Conservation (phyloP, 441 rosid species). For the Isatis lusitanica region DNA sequence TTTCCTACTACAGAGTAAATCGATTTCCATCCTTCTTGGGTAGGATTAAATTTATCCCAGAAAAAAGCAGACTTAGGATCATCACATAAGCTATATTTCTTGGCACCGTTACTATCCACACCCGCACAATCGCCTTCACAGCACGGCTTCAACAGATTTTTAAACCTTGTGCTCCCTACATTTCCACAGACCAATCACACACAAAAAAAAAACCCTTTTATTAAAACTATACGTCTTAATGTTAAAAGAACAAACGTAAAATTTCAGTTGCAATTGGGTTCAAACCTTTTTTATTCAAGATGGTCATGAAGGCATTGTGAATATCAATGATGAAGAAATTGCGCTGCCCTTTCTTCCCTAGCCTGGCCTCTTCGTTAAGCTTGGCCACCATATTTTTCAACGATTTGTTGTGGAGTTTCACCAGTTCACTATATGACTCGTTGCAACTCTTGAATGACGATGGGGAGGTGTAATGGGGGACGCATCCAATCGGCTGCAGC, state of each 20-base stretch:
- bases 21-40: constrained; percentile 20
- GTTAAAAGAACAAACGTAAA: neutral
- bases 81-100: constrained; percentile 8
- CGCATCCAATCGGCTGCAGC: constrained; percentile 69
- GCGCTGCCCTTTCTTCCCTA: constrained; percentile 8
- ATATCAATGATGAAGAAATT: constrained; percentile 52
- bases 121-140: constrained; percentile 25
- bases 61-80: constrained; percentile 26
- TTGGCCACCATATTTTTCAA: constrained; percentile 42
- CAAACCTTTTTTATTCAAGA: constrained; percentile 31
- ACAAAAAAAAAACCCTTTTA: neutral
- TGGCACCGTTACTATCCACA: constrained; percentile 12
- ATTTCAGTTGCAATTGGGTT: neutral
- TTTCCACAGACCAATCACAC: neutral
- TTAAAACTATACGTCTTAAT: neutral
- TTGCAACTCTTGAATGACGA: constrained; percentile 52
- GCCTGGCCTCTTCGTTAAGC: neutral
- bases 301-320: constrained; percentile 43
- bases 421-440: constrained; percentile 42
- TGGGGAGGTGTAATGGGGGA: constrained; percentile 43
- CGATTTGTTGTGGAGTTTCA: constrained; percentile 51
- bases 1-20: constrained; percentile 13
- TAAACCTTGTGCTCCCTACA: constrained; percentile 20
- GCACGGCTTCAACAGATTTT: constrained; percentile 17
- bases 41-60: constrained; percentile 26